Percentiles rank a stretch among this genome's conserved stretches.
Conservation (phyloP, 2,329 filamentous ascomycete species). For the Chaetoscypha palmicola region DNA sequence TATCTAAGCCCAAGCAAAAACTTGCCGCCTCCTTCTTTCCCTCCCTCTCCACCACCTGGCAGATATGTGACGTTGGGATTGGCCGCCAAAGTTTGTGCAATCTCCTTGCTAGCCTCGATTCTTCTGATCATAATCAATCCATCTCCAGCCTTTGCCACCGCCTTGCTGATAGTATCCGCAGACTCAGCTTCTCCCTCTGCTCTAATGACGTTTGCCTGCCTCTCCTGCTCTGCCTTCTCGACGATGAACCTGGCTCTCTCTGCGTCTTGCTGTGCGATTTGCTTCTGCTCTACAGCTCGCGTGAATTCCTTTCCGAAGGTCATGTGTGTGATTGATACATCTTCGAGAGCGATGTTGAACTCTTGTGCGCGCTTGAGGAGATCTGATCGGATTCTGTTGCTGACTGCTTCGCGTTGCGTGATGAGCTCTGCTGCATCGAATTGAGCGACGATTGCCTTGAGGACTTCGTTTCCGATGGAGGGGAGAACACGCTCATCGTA, state of each 20-base stretch:
- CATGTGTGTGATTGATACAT: slow-evolving; percentile 99
- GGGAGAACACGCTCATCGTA: slow-evolving; percentile 98
- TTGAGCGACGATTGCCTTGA: slow-evolving; percentile 96
- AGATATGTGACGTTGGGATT: slow-evolving; percentile 97
- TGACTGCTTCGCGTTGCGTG: slow-evolving; percentile 96
- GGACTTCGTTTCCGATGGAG: slow-evolving; percentile 98
- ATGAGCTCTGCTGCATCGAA: slow-evolving; percentile 99
- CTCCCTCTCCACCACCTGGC: slow-evolving; percentile 66
- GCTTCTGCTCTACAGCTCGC: slow-evolving; percentile 98
- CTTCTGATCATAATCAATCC: slow-evolving; percentile 92
- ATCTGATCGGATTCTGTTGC: slow-evolving; percentile 86
- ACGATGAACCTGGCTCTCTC: slow-evolving; percentile 97
- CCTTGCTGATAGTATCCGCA: slow-evolving; percentile 90
- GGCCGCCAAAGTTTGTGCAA: slow-evolving; percentile 77
- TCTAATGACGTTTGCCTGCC: slow-evolving; percentile 96
- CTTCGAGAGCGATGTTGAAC: slow-evolving; percentile 98
- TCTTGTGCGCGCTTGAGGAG: slow-evolving; percentile 87
- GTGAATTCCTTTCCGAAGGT: slow-evolving; percentile 99
- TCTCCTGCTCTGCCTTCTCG: slow-evolving; percentile 96
- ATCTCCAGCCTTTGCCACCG: slow-evolving; percentile 87
- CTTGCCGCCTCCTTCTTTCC: slow-evolving; percentile 44
- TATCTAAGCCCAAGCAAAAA: slow-evolving; percentile 59
- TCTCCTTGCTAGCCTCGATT: slow-evolving; percentile 95
- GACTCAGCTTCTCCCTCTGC: slow-evolving; percentile 97
- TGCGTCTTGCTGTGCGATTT: slow-evolving; percentile 98